A percentile compares a stretch with the other conserved stretches of the same genome.
Evolutionary conservation across 768 basidiomycete genomes (phyloP).

Genomic region (Panaeolus cyanescens): DNA sequence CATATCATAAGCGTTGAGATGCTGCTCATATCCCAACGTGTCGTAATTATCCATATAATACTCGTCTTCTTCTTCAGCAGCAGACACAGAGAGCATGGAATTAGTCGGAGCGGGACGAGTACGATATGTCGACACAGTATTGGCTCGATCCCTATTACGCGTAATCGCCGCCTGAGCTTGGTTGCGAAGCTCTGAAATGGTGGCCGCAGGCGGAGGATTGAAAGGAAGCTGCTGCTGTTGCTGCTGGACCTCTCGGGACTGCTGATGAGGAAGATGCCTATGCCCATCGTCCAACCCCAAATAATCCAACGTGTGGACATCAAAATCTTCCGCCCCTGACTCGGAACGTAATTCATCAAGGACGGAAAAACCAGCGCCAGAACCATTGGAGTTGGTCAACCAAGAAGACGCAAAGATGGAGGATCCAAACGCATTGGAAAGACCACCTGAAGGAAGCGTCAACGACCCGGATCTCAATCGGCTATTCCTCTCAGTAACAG

Average conservation of each 20-base stretch:
- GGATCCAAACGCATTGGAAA: conserved; percentile 83
- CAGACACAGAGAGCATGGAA: conserved; percentile 65
- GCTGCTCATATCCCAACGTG: conserved; percentile 51
- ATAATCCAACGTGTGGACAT: conserved; percentile 95
- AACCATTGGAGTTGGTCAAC: conserved; percentile 65
- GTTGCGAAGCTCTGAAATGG: conserved; percentile 84
- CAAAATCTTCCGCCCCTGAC: conserved; percentile 80
- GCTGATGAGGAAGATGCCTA: conserved; percentile 18
- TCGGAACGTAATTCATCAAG: conserved; percentile 84
- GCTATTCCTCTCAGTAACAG: conserved; percentile 67
- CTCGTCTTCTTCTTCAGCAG: conserved; percentile 76
- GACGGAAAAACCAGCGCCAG: conserved; percentile 59
- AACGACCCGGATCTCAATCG: conserved; percentile 92
- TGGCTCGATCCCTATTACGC: conserved; percentile 82
- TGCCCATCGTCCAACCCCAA: conserved; percentile 84
- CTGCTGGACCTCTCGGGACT: neutral
- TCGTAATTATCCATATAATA: conserved; percentile 64
- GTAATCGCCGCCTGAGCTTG: conserved; percentile 92
- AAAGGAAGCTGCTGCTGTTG: conserved; percentile 36
- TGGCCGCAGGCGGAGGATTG: conserved; percentile 75
- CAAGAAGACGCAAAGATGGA: conserved; percentile 91
- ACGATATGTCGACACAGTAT: conserved; percentile 90
- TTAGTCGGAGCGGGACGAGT: conserved; percentile 57
- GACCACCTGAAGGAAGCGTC: conserved; percentile 77
- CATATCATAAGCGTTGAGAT: conserved; percentile 63